Conservation (phyloP, 176 grass and related monocot species). For the Zoysia japonica region DNA sequence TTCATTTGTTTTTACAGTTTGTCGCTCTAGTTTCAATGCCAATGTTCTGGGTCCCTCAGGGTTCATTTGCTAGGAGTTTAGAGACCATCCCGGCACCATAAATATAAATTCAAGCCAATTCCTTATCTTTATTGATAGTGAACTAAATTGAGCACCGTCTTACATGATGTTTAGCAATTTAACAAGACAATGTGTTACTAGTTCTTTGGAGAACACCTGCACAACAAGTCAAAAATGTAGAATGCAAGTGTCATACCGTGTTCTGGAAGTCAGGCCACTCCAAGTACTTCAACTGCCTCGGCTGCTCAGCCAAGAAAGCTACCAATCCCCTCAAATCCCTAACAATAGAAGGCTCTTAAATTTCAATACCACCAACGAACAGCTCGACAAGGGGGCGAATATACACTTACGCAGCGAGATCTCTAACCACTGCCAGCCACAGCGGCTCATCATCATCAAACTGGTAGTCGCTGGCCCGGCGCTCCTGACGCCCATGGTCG, state of each 20-base stretch:
- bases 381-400: neutral
- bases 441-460: constrained; percentile 42
- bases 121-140: neutral
- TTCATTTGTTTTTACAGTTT: neutral
- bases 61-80: neutral
- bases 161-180: neutral
- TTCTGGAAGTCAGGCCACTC: constrained; percentile 77
- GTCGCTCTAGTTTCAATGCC: constrained; percentile 12
- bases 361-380: constrained; percentile 3
- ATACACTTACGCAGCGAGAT: constrained; percentile 37
- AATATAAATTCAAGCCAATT: neutral
- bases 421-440: constrained; percentile 47
- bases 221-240: neutral
- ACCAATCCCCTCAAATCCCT: constrained; percentile 67
- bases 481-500: constrained; percentile 15
- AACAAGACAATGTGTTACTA: neutral
- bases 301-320: constrained; percentile 80
- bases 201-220: neutral
- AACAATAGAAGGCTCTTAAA: constrained; percentile 9
- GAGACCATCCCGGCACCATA: neutral
- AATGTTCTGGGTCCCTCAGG: neutral
- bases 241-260: constrained; percentile 55
- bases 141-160: neutral
- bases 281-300: constrained; percentile 79
- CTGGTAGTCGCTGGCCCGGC: constrained; percentile 28